Base-by-base conservation (phyloP, 176 grass and related monocot species). In the Juncus inflexus region DNA sequence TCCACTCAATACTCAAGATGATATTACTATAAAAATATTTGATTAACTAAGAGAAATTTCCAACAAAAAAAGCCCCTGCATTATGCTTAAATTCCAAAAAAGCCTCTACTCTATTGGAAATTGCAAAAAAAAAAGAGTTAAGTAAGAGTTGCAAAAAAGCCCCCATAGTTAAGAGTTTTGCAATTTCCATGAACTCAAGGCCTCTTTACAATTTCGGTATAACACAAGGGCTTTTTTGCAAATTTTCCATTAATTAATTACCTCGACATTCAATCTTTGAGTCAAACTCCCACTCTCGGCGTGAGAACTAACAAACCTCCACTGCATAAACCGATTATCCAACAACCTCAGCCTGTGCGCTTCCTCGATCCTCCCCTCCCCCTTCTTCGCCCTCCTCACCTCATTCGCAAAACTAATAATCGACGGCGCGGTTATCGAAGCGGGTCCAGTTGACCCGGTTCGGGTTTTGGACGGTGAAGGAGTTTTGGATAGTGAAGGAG, bases 351-450 rank as follows among this genome's bases (percentile, higher is more conserved):
- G 69, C 62, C 72, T 82, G 72, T 99, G 95, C 60, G 95, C 95
- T 67, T 99, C 87, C 66, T 99, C 89, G 38, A 99, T 94, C 66
- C 86, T 76, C 82, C 76, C 89, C 52, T 99, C 95, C 13, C 95
- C 95, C 64, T 86, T 94, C 80, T 86, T 99, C 0, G 89, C 83
- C 64, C 95, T 99, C 69, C 95, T 99, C 47, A 99, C 85, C 80
- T 90, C 95, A 3, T 83, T 85, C 1, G 95, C 95, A 62, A 99
- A 99, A 74, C 88, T 94, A 15, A 99, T 86, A 53, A 99, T 99
- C 43, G 95, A 99, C 28, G 95, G 95, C 2, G 89, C 95, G 70
- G 89, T 94, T 19, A 72, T 83, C 5, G 73, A 75, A 4, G 50
- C 56, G 50, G 73, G 76, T 63, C 76, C 60, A 62, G 78, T 54